Percentiles rank a stretch among this genome's conserved stretches.
These are phyloP conservation scores for Hypoxylon subgilvum DNA, from an alignment of 495 filamentous ascomycete genomes.

Conservation along the genomic window DNA sequence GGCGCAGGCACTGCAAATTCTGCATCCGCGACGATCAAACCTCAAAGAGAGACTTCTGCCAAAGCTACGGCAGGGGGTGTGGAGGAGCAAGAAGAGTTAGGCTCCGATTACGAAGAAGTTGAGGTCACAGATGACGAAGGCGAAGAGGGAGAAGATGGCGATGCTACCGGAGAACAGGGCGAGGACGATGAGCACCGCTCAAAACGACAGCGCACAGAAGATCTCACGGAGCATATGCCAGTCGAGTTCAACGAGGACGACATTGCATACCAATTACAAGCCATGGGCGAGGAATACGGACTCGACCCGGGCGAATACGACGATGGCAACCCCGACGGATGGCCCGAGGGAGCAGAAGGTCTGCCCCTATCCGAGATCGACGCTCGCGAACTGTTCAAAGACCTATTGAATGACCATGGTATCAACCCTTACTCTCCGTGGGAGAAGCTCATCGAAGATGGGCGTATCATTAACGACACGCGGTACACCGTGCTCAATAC, in stretches of 20 bases:
- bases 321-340: slow-evolving; percentile 65
- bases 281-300: slow-evolving; percentile 82
- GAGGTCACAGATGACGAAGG: slow-evolving; percentile 78
- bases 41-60: not conserved
- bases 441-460: slow-evolving; percentile 84
- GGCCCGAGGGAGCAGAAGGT: slow-evolving; percentile 74
- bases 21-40: not conserved
- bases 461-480: slow-evolving; percentile 80
- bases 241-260: slow-evolving; percentile 95
- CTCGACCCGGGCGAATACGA: slow-evolving; percentile 67
- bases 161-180: slow-evolving; percentile 44
- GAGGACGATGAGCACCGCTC: slow-evolving; percentile 58
- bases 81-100: slow-evolving; percentile 48
- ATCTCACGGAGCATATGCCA: slow-evolving; percentile 57
- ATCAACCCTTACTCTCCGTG: slow-evolving; percentile 91
- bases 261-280: slow-evolving; percentile 87
- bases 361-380: slow-evolving; percentile 71
- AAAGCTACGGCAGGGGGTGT: slow-evolving; percentile 29
- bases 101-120: slow-evolving; percentile 82
- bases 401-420: slow-evolving; percentile 79
- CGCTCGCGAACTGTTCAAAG: slow-evolving; percentile 75
- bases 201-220: slow-evolving; percentile 72
- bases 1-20: slow-evolving; percentile 4
- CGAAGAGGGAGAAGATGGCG: slow-evolving; percentile 43
- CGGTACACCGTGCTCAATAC: slow-evolving; percentile 82